phyloP scores from a whole-genome alignment of 1,139 yeast species.

The Pneumocystis jirovecii region DNA sequence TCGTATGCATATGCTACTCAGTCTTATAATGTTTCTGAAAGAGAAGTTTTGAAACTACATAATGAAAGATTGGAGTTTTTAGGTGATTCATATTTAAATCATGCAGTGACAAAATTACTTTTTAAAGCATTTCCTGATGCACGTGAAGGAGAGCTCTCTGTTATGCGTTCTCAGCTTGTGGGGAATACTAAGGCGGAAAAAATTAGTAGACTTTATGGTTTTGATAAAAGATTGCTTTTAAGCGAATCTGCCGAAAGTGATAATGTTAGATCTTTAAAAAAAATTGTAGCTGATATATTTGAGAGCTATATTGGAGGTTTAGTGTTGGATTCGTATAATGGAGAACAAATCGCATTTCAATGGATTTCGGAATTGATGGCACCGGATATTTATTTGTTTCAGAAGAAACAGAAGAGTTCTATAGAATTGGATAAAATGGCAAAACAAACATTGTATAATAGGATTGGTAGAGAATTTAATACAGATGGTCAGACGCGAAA shows the following conservation, averaged over 20 bases:
- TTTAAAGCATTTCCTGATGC: conserved; percentile 52
- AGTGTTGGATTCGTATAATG: conserved; percentile 40
- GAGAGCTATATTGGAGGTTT: conserved; percentile 88
- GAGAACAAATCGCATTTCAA: conserved; percentile 23
- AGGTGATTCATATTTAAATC: conserved; percentile 80
- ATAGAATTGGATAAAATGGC: conserved; percentile 41
- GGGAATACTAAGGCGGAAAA: conserved; percentile 59
- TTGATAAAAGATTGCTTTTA: conserved; percentile 45
- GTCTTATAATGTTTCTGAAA: conserved; percentile 3
- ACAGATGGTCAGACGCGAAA: conserved; percentile 25
- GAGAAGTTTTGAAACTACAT: conserved; percentile 26
- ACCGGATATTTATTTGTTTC: conserved; percentile 34
- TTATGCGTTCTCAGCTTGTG: conserved; percentile 53
- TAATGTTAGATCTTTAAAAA: conserved; percentile 22
- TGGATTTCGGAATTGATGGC: conserved; percentile 49
- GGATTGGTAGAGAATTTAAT: conserved; percentile 57
- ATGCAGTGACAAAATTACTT: conserved; percentile 52
- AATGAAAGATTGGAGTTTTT: conserved; percentile 86
- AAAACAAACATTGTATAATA: conserved; percentile 63
- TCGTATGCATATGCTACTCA: conserved; percentile 37
- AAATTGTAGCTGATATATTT: conserved; percentile 60
- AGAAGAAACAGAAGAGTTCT: conserved; percentile 20
- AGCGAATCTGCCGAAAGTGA: conserved; percentile 27
- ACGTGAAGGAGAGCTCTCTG: conserved; percentile 70
- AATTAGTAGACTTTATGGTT: conserved; percentile 57